Evolutionary conservation across 257 asterid genomes (phyloP).

Genomic region (Plantago ovata): DNA sequence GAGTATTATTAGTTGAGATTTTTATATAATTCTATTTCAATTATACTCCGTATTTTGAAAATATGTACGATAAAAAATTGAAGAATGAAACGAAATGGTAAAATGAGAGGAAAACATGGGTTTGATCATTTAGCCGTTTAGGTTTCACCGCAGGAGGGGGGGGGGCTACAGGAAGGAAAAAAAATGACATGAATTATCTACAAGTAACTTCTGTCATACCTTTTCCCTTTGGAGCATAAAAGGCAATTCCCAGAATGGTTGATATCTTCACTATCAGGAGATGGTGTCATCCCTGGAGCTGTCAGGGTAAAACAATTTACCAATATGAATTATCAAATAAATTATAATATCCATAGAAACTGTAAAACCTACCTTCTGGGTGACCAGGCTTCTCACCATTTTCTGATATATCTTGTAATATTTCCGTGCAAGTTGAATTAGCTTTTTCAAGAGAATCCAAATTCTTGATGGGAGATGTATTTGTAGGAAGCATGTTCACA

Average conservation of each 20-base stretch:
- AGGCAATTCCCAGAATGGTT: slow-evolving; percentile 32
- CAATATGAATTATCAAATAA: slow-evolving; percentile 10
- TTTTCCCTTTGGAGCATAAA: slow-evolving; percentile 49
- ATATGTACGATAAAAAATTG: too few species aligned
- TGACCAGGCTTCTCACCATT: slow-evolving; percentile 19
- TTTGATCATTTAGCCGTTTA: too few species aligned
- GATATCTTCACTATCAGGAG: slow-evolving; percentile 19
- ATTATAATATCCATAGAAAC: slow-evolving; percentile 13
- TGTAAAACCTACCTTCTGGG: slow-evolving; percentile 23
- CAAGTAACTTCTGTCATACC: slow-evolving; percentile 33
- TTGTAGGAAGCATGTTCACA: slow-evolving; percentile 13
- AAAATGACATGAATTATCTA: background rate
- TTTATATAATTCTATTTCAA: too few species aligned
- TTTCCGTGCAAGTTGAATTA: slow-evolving; percentile 26
- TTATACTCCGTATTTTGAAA: too few species aligned
- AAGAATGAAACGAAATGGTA: too few species aligned
- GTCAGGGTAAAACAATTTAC: slow-evolving; percentile 17
- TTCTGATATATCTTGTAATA: slow-evolving; percentile 20
- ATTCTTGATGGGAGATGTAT: slow-evolving; percentile 24
- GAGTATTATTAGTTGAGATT: too few species aligned
- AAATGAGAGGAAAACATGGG: too few species aligned
- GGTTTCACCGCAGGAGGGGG: too few species aligned
- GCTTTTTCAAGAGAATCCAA: slow-evolving; percentile 27
- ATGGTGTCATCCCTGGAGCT: slow-evolving; percentile 31
- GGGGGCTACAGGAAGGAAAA: background rate